Evolutionary conservation across 257 asterid genomes (phyloP).

Genomic region (Ballota nigra): DNA sequence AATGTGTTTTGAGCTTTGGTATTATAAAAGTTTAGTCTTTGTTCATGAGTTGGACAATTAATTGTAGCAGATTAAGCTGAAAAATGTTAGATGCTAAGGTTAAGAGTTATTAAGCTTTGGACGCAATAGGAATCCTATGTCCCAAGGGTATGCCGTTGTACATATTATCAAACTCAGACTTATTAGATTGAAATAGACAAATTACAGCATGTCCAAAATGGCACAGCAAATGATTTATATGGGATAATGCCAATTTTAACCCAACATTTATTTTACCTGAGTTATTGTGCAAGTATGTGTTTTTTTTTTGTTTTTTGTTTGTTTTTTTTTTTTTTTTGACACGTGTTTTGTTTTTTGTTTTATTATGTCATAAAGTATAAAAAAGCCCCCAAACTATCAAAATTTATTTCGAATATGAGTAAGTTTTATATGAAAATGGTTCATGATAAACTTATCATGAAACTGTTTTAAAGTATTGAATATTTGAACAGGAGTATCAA

Average conservation of each 20-base stretch:
- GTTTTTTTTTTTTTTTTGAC: no score
- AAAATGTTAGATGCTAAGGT: not conserved
- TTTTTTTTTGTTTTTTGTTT: no score
- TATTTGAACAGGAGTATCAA: no score
- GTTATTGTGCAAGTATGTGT: not conserved
- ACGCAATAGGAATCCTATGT: constrained; percentile 19
- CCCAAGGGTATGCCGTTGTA: not conserved
- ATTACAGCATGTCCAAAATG: not conserved
- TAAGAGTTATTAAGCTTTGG: constrained; percentile 7
- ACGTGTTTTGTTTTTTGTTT: no score
- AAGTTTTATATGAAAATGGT: no score
- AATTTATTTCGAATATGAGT: no score
- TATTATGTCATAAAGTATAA: no score
- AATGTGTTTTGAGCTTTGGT: constrained; percentile 15
- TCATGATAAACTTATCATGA: no score
- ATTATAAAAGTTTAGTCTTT: constrained; percentile 10
- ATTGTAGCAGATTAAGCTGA: not conserved
- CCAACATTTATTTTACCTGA: not conserved
- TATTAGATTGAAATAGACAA: no score
- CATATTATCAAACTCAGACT: no score
- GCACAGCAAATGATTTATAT: not conserved
- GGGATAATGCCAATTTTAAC: not conserved
- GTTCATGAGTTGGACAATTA: not conserved
- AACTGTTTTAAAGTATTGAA: no score
- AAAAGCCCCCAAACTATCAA: no score